A percentile compares a stretch with the other conserved stretches of the same genome.
phyloP scores from a whole-genome alignment of 2,329 filamentous ascomycete species.

The Xylaria sp. region DNA sequence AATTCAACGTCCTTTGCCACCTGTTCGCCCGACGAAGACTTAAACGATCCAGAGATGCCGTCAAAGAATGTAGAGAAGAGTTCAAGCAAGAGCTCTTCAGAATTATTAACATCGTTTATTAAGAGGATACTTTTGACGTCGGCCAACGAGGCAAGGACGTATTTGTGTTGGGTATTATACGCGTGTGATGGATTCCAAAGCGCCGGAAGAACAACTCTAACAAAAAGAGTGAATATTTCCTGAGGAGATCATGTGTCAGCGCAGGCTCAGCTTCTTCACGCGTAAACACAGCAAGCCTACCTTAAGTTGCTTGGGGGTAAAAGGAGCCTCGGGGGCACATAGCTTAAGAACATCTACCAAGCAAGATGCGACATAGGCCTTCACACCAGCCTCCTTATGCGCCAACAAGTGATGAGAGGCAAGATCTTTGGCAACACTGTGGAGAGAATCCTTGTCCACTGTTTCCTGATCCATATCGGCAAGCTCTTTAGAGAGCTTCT shows the following conservation, averaged over 20 bases:
- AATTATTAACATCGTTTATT: conserved; percentile 85
- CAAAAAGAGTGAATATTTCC: conserved; percentile 94
- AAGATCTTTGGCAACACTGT: conserved; percentile 85
- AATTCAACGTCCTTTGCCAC: conserved; percentile 94
- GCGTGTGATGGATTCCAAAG: conserved; percentile 87
- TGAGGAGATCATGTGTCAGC: conserved; percentile 54
- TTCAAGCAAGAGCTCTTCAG: conserved; percentile 80
- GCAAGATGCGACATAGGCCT: conserved; percentile 88
- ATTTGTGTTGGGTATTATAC: conserved; percentile 93
- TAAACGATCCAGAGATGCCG: conserved; percentile 82
- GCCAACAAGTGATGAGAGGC: conserved; percentile 82
- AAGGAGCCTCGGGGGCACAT: conserved; percentile 94
- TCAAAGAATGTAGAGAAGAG: conserved; percentile 94
- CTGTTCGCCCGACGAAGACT: conserved; percentile 79
- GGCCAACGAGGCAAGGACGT: conserved; percentile 86
- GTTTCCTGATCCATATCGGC: conserved; percentile 88
- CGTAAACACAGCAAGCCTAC: conserved; percentile 59
- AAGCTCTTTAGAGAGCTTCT: conserved; percentile 84
- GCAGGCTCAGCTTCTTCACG: conserved; percentile 28
- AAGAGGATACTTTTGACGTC: conserved; percentile 96
- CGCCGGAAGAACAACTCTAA: conserved; percentile 83
- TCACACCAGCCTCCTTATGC: conserved; percentile 94
- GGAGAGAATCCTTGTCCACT: conserved; percentile 83
- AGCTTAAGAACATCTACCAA: conserved; percentile 92
- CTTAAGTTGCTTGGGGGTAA: conserved; percentile 90